These are phyloP conservation scores for Rhododendron kiyosumense DNA, from an alignment of 148 eudicot genomes.

Conservation along the genomic window DNA sequence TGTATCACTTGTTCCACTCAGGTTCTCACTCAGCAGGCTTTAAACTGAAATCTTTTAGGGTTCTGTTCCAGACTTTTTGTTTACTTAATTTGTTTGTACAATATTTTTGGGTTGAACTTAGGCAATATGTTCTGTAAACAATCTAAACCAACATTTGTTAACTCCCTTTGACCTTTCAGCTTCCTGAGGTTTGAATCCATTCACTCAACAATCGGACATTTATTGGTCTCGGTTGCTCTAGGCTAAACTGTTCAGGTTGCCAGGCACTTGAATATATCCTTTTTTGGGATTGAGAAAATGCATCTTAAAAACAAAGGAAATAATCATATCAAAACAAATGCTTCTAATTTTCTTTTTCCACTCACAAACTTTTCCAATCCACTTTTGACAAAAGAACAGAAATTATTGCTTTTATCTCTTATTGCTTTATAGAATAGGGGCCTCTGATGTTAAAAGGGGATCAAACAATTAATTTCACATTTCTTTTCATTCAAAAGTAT, in stretches of 20 bases:
- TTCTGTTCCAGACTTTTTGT: neutral
- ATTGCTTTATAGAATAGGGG: neutral
- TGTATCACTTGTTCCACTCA: neutral
- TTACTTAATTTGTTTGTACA: neutral
- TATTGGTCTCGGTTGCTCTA: slow-evolving; percentile 1
- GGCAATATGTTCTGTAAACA: neutral
- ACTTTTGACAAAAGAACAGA: neutral
- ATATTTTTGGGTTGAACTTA: neutral
- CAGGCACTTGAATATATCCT: neutral
- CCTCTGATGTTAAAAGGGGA: neutral
- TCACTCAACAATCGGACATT: neutral
- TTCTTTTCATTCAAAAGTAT: neutral
- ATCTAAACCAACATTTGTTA: neutral
- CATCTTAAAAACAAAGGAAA: neutral
- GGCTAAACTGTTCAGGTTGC: neutral
- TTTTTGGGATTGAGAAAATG: neutral
- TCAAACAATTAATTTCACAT: neutral
- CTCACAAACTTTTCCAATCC: neutral
- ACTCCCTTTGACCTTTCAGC: neutral
- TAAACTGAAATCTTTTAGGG: neutral
- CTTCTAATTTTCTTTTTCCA: neutral
- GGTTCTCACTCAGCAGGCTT: neutral
- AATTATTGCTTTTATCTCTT: neutral
- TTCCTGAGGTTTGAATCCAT: neutral
- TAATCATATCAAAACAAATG: neutral